Percentiles rank a stretch among this genome's conserved stretches.
phyloP scores from a whole-genome alignment of 2,329 filamentous ascomycete genomes.

The Beauveria medogensis region DNA sequence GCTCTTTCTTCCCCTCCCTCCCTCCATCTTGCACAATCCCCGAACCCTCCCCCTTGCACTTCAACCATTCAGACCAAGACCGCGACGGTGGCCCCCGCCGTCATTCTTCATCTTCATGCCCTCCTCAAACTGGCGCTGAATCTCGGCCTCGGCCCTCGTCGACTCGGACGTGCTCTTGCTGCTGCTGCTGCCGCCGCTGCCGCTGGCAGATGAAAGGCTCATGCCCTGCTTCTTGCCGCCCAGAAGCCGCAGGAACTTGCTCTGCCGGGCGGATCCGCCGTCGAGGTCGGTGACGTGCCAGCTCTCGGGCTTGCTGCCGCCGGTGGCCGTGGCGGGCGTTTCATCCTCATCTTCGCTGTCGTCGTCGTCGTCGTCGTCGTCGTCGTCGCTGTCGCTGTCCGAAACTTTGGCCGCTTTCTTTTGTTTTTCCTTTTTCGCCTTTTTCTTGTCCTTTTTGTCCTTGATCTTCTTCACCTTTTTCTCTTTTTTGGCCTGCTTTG shows the following conservation, averaged over 20 bases:
- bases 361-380: constrained; percentile 18
- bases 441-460: constrained; percentile 14
- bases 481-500: constrained; percentile 14
- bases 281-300: constrained; percentile 47
- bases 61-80: constrained; percentile 40
- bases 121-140: constrained; percentile 48
- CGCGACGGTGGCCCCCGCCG: constrained; percentile 38
- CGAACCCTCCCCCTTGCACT: not conserved
- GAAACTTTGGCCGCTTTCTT: constrained; percentile 14
- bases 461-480: constrained; percentile 15
- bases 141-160: constrained; percentile 39
- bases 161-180: constrained; percentile 22
- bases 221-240: constrained; percentile 12
- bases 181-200: not conserved
- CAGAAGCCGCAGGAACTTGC: constrained; percentile 50
- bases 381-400: not conserved
- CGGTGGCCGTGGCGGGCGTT: constrained; percentile 6
- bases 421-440: constrained; percentile 11
- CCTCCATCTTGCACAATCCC: no score
- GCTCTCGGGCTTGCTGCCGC: constrained; percentile 27
- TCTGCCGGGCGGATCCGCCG: constrained; percentile 42
- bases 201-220: not conserved
- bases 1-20: no score
- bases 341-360: constrained; percentile 17
- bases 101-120: constrained; percentile 51